phyloP scores from a whole-genome alignment of 441 rosid species.

The Isatis lusitanica region DNA sequence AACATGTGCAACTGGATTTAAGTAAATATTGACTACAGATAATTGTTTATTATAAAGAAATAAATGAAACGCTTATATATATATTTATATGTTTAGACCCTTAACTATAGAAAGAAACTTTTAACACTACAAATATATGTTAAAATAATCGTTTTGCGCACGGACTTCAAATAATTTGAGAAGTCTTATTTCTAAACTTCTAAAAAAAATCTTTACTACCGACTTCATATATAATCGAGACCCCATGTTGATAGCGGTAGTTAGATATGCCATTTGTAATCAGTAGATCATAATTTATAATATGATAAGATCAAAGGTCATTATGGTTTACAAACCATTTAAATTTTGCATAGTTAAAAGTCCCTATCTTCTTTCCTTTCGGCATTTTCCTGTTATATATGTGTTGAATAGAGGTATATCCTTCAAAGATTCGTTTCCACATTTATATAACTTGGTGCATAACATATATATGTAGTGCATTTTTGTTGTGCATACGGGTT shows the following conservation, averaged over 20 bases:
- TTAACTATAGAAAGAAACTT: too few relatives aligned
- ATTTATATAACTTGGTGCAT: slow-evolving; percentile 1
- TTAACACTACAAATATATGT: not conserved
- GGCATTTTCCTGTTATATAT: slow-evolving; percentile 19
- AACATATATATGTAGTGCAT: not conserved
- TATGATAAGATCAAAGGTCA: not conserved
- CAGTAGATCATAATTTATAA: not conserved
- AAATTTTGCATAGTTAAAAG: not conserved
- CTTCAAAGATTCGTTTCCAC: slow-evolving; percentile 24
- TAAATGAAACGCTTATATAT: not conserved
- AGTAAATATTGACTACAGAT: not conserved
- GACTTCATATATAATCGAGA: not conserved
- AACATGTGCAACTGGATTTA: not conserved
- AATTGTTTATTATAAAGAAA: not conserved
- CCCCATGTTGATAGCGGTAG: not conserved
- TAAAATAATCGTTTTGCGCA: not conserved
- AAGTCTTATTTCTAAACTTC: not conserved
- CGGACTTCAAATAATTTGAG: not conserved
- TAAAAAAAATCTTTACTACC: not conserved
- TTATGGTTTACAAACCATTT: not conserved
- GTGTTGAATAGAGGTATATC: not conserved
- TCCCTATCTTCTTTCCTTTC: slow-evolving; percentile 16
- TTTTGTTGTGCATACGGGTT: not conserved
- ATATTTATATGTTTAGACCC: too few relatives aligned
- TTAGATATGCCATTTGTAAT: slow-evolving; percentile 1